phyloP scores from a whole-genome alignment of 495 filamentous ascomycete species.

The Sordaria brevicollis region DNA sequence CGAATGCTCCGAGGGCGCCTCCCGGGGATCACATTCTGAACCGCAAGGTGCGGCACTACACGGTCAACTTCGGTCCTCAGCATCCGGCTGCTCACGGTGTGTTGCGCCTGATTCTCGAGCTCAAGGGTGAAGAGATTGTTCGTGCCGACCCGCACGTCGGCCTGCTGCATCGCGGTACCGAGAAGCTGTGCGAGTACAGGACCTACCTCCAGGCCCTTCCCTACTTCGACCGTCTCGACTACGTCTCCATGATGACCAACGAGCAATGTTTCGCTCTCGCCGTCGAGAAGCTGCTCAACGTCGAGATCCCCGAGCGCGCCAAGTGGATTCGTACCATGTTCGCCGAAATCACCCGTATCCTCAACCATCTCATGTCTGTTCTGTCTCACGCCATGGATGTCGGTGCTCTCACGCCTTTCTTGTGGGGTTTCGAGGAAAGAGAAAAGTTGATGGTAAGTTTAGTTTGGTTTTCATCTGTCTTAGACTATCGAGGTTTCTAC shows the following conservation, averaged over 20 bases:
- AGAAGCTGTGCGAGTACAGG: constrained; percentile 99
- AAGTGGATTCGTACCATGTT: constrained; percentile 98
- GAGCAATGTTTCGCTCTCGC: constrained; percentile 95
- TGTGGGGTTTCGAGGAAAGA: constrained; percentile 99
- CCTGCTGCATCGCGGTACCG: constrained; percentile 89
- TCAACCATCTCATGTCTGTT: constrained; percentile 98
- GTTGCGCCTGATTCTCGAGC: constrained; percentile 91
- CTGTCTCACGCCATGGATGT: constrained; percentile 99
- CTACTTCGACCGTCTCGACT: constrained; percentile 98
- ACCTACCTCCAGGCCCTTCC: constrained; percentile 96
- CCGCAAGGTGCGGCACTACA: constrained; percentile 96
- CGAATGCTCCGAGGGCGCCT: constrained; percentile 26
- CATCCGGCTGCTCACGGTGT: constrained; percentile 98
- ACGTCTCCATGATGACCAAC: constrained; percentile 99
- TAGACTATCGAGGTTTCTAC: not conserved
- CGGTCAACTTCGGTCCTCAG: constrained; percentile 99
- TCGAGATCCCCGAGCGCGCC: constrained; percentile 90
- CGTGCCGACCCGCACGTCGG: constrained; percentile 96
- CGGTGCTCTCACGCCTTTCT: constrained; percentile 92
- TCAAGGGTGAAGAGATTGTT: constrained; percentile 96
- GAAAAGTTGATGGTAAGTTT: constrained; percentile 92
- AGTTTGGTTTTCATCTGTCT: not conserved
- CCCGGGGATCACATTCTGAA: constrained; percentile 2
- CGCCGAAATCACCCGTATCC: constrained; percentile 85
- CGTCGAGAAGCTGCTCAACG: constrained; percentile 95